Evolutionary conservation across 2,329 filamentous ascomycete genomes (phyloP), one percentile per base, ranked within the genome.

Genomic region (Epicoccum sorghinum): DNA sequence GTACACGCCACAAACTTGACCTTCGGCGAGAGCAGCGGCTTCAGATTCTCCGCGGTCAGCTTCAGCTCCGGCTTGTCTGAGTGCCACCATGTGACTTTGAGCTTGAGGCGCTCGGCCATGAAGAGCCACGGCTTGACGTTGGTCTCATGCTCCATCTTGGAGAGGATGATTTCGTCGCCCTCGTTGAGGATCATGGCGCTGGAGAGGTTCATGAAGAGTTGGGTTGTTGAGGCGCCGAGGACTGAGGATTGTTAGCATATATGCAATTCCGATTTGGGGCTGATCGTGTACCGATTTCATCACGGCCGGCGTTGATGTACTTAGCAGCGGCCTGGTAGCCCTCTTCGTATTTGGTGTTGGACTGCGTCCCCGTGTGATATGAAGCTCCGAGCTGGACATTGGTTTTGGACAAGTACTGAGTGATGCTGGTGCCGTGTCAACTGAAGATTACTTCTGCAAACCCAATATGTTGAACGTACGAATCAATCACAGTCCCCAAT

Each of bases 351-450:
- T 81, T 78, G 18, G 78, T 75, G 1, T 85, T 89, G 0, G 89
- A 86, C 36, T 78, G 75, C 59, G 83, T 77, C 8, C 86, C 83
- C 1, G 84, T 79, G 4, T 78, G 77, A 68, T 93, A 93, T 0
- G 83, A 85, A 3, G 88, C 89, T 18, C 89, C 89, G 0, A 92
- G 82, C 70, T 93, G 90, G 37, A 92, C 89, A 61, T 93, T 92
- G 58, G 80, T 87, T 25, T 80, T 81, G 33, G 81, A 77, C 7
- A 92, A 80, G 63, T 93, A 92, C 23, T 85, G 79, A 1, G 79
- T 78, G 50, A 93, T 86, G 1, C 86, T 70, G 18, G 2, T 8
- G 2, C 23, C 9, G 0, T 9, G 9, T 62, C 42, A 64, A 57
- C n/a, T n/a, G n/a, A n/a, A n/a, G n/a, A n/a, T n/a, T n/a, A n/a